Conservation (phyloP, 2,329 filamentous ascomycete genomes). For the Ascochyta lentis region DNA sequence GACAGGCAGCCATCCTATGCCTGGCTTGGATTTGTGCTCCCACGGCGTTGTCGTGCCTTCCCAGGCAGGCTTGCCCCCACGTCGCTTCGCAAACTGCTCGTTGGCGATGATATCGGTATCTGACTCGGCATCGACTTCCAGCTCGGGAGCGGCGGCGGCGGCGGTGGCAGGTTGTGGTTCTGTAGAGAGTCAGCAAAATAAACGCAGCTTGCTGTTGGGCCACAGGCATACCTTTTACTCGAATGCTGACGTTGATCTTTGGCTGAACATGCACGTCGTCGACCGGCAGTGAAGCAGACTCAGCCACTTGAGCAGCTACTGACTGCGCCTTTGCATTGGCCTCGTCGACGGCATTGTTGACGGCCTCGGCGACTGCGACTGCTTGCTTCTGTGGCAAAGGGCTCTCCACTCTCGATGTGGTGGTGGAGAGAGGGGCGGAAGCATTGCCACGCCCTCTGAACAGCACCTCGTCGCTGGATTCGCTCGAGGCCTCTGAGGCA, state of each 20-base stretch:
- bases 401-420: constrained; percentile 8
- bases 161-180: constrained; percentile 2
- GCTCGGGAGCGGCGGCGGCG: neutral
- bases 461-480: constrained; percentile 66
- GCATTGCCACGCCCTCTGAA: constrained; percentile 41
- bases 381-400: constrained; percentile 6
- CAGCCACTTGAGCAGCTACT: constrained; percentile 5
- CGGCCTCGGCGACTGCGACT: neutral
- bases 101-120: constrained; percentile 34
- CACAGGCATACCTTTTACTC: constrained; percentile 9
- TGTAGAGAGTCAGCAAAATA: neutral
- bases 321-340: constrained; percentile 2
- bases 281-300: constrained; percentile 4
- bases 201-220: too few species aligned
- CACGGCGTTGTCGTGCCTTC: constrained; percentile 38
- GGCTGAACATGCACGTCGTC: constrained; percentile 10
- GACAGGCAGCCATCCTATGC: constrained; percentile 44
- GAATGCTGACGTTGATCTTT: constrained; percentile 17
- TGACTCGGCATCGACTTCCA: constrained; percentile 22
- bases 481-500: constrained; percentile 28
- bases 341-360: neutral
- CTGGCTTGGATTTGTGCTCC: constrained; percentile 45
- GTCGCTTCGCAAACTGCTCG: constrained; percentile 33
- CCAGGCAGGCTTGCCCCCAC: constrained; percentile 39
- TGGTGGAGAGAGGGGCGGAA: constrained; percentile 9